These are phyloP conservation scores for Brassica cretica DNA, from an alignment of 345 rosid species.

Conservation along the genomic window DNA sequence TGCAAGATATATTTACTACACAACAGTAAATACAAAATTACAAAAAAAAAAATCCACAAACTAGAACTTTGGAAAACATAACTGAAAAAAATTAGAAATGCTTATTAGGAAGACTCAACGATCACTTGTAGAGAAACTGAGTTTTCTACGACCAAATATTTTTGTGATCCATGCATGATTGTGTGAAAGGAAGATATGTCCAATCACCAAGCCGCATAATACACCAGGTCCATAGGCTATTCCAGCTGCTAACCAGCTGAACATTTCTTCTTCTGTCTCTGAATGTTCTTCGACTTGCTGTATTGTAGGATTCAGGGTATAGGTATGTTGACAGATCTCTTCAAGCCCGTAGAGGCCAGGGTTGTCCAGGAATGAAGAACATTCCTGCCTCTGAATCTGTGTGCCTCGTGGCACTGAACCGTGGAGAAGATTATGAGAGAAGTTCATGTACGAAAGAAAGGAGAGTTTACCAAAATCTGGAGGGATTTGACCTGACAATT, in stretches of 20 bases:
- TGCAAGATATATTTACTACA: not conserved
- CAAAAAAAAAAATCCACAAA: not conserved
- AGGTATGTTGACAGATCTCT: not conserved
- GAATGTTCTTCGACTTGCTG: not conserved
- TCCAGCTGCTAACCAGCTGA: constrained; percentile 12
- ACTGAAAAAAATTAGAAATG: not conserved
- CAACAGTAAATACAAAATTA: not conserved
- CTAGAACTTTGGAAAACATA: not conserved
- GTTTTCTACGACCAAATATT: not conserved
- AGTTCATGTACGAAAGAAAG: not conserved
- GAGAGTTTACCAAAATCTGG: not conserved
- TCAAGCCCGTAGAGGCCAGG: constrained; percentile 1
- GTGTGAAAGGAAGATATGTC: not conserved
- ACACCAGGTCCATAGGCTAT: constrained; percentile 1
- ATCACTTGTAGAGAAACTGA: not conserved
- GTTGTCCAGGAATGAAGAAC: constrained; percentile 6
- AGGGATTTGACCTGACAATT: not conserved
- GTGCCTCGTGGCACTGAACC: constrained; percentile 29
- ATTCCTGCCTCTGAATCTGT: constrained; percentile 16
- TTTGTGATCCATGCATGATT: not conserved
- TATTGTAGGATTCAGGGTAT: not conserved
- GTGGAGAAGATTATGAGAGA: constrained; percentile 15
- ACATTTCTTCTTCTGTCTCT: not conserved
- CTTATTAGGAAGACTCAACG: not conserved
- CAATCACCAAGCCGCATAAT: not conserved